A percentile compares a stretch with the other conserved stretches of the same genome.
phyloP scores from a whole-genome alignment of 805 yeast species.

The Candida pini region DNA sequence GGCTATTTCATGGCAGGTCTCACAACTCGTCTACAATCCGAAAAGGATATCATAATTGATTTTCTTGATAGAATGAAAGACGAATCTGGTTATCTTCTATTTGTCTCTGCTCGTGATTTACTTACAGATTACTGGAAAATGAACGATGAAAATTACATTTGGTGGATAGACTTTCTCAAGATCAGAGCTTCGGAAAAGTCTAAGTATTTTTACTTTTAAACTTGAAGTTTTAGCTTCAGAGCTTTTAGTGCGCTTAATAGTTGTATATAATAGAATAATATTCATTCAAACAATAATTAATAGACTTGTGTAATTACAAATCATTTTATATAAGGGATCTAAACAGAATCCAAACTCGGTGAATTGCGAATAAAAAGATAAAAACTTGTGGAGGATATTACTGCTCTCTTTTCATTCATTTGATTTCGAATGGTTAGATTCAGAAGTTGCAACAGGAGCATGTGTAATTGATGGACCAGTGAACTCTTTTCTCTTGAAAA shows the following conservation, averaged over 20 bases:
- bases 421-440: too few relatives aligned
- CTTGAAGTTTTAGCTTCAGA: not conserved
- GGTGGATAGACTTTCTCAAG: constrained; percentile 7
- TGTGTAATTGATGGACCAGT: constrained; percentile 7
- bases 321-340: too few relatives aligned
- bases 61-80: constrained; percentile 2
- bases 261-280: too few relatives aligned
- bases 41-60: constrained; percentile 1
- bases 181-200: not conserved
- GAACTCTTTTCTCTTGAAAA: constrained; percentile 6
- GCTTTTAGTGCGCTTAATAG: too few relatives aligned
- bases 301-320: too few relatives aligned
- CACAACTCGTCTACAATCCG: constrained; percentile 3
- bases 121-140: constrained; percentile 5
- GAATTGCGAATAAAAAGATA: too few relatives aligned
- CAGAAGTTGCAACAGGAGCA: too few relatives aligned
- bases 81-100: constrained; percentile 3
- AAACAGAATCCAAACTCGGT: too few relatives aligned
- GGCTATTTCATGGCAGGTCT: constrained; percentile 8
- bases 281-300: too few relatives aligned
- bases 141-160: not conserved
- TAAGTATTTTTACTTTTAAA: not conserved
- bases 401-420: too few relatives aligned
- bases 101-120: constrained; percentile 1
- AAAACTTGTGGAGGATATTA: too few relatives aligned